Evolutionary conservation across 495 filamentous ascomycete species (phyloP).

Genomic region (Penicillium waksmanii): DNA sequence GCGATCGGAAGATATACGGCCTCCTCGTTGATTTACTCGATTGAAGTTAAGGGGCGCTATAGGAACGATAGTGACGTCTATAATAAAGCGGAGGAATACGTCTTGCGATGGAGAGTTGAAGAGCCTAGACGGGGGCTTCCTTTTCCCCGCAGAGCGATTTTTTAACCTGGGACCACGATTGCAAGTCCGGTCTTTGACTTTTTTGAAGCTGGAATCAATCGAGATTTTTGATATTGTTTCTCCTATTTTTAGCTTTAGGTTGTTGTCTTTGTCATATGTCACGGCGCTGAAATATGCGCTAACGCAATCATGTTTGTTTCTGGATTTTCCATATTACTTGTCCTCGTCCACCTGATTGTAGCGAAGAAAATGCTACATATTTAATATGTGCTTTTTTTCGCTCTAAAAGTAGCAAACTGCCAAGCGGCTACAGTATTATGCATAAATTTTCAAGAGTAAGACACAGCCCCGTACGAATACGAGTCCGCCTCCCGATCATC

Average conservation of each 20-base stretch:
- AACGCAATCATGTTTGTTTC: too few relatives aligned
- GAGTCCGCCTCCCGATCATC: neutral
- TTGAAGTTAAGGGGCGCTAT: neutral
- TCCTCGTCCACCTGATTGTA: too few relatives aligned
- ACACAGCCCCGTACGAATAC: slow-evolving; percentile 2
- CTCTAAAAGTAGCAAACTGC: too few relatives aligned
- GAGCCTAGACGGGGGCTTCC: neutral
- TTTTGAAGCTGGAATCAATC: too few relatives aligned
- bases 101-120: neutral
- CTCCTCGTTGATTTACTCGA: neutral
- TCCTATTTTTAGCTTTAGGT: too few relatives aligned
- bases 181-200: too few relatives aligned
- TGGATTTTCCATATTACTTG: too few relatives aligned
- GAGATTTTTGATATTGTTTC: too few relatives aligned
- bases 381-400: too few relatives aligned
- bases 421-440: neutral
- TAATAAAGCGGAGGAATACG: neutral
- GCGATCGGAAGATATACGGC: neutral
- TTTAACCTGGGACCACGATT: neutral
- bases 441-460: neutral
- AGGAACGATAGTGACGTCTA: neutral
- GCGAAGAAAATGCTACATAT: too few relatives aligned
- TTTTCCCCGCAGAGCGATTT: neutral
- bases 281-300: too few relatives aligned
- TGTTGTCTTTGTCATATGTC: too few relatives aligned